Percentiles rank a stretch among this genome's conserved stretches.
Evolutionary conservation across 495 filamentous ascomycete species (phyloP).

Genomic region (Aspergillus diversus): DNA sequence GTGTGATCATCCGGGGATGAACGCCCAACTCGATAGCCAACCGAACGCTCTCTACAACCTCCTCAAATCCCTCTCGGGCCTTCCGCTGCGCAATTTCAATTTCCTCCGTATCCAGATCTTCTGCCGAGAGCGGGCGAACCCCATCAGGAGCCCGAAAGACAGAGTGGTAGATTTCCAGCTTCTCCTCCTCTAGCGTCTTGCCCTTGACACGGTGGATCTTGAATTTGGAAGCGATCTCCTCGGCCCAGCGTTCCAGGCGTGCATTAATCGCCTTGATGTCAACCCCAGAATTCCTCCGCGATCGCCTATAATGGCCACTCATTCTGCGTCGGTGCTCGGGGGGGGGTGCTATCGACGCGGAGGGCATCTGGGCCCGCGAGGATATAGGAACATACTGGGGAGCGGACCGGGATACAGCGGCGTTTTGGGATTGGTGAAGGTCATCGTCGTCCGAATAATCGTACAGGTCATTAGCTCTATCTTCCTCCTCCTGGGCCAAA

Average conservation of each 20-base stretch:
- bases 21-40: constrained; percentile 87
- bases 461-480: constrained; percentile 53
- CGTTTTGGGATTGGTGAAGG: constrained; percentile 56
- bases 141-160: constrained; percentile 93
- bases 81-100: constrained; percentile 58
- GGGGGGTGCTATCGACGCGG: constrained; percentile 42
- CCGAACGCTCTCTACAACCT: constrained; percentile 86
- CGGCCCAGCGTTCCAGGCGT: constrained; percentile 92
- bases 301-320: constrained; percentile 54
- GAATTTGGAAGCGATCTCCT: constrained; percentile 97
- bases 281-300: constrained; percentile 82
- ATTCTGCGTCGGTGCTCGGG: constrained; percentile 49
- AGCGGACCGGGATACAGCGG: constrained; percentile 58
- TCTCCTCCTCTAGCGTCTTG: constrained; percentile 76
- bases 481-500: constrained; percentile 87
- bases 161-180: constrained; percentile 93
- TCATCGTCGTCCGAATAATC: constrained; percentile 76
- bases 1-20: constrained; percentile 93
- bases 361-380: constrained; percentile 53
- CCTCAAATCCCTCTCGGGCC: constrained; percentile 82
- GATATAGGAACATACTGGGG: constrained; percentile 73
- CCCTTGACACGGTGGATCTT: constrained; percentile 82
- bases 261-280: constrained; percentile 99
- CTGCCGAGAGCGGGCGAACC: constrained; percentile 74
- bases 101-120: constrained; percentile 66